phyloP scores from a whole-genome alignment of 805 yeast genomes.

The Cyberlindnera japonica region DNA sequence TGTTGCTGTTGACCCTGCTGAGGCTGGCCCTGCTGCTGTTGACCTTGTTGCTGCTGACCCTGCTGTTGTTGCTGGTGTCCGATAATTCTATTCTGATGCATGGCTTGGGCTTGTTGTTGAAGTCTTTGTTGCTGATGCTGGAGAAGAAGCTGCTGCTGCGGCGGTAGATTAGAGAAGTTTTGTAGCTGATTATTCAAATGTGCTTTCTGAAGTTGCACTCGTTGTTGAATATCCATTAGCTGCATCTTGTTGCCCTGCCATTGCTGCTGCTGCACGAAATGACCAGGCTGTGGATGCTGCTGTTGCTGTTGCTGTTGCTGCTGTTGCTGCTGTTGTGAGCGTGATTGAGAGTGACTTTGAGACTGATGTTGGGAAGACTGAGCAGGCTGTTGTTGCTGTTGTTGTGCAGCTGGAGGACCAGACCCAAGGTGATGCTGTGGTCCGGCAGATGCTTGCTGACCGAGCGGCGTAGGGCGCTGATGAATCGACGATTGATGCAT shows the following conservation, averaged over 20 bases:
- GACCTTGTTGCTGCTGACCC: conserved; percentile 4
- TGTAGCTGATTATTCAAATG: conserved; percentile 22
- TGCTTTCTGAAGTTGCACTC: conserved; percentile 24
- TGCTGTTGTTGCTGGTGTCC: conserved; percentile 8
- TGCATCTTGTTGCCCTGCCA: conserved; percentile 24
- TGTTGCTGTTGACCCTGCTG: conserved; percentile 9
- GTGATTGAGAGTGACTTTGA: background rate
- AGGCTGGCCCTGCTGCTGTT: conserved; percentile 7
- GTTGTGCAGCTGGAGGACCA: conserved; percentile 3
- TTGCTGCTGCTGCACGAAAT: conserved; percentile 10
- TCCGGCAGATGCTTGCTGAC: conserved; percentile 10
- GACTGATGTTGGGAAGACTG: background rate
- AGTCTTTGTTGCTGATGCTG: conserved; percentile 15
- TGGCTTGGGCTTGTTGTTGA: conserved; percentile 14
- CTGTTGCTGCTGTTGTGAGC: too few species aligned
- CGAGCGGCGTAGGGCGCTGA: conserved; percentile 10
- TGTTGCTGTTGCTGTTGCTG: conserved; percentile 1
- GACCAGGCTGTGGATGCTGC: conserved; percentile 4
- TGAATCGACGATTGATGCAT: conserved; percentile 7
- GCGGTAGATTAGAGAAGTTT: conserved; percentile 15
- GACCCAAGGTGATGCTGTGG: conserved; percentile 12
- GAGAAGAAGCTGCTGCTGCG: conserved; percentile 21
- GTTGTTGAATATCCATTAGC: conserved; percentile 22
- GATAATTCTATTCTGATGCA: conserved; percentile 14
- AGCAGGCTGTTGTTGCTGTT: background rate